phyloP scores from a whole-genome alignment of 2,329 filamentous ascomycete species.

The Pleoardoris graminearum region DNA sequence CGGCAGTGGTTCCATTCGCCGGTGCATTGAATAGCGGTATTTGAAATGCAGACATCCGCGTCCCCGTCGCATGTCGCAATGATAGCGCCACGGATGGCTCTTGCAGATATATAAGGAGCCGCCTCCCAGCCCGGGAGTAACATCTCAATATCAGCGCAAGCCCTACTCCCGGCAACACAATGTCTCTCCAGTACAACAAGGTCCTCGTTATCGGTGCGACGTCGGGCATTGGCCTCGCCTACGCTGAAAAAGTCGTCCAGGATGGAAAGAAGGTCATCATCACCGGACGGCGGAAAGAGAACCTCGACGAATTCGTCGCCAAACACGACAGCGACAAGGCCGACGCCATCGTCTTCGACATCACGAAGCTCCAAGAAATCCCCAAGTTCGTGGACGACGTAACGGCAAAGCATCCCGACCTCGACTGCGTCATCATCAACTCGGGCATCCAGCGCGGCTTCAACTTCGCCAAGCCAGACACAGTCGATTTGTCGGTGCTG shows the following conservation, averaged over 20 bases:
- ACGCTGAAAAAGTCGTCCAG: slow-evolving; percentile 54
- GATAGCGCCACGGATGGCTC: slow-evolving; percentile 8
- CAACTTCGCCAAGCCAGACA: slow-evolving; percentile 54
- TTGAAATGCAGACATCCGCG: background rate
- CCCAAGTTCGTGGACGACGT: slow-evolving; percentile 50
- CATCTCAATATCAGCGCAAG: no score
- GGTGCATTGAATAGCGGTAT: no score
- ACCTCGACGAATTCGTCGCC: slow-evolving; percentile 53
- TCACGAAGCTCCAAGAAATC: slow-evolving; percentile 55
- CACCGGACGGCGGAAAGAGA: slow-evolving; percentile 56
- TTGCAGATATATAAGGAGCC: background rate
- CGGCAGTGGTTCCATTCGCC: background rate
- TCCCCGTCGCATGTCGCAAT: slow-evolving; percentile 16
- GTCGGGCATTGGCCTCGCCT: slow-evolving; percentile 55
- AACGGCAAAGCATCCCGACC: slow-evolving; percentile 52
- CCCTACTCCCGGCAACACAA: no score
- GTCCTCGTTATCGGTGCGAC: slow-evolving; percentile 60
- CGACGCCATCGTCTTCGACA: slow-evolving; percentile 53
- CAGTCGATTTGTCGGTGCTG: slow-evolving; percentile 50
- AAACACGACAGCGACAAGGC: slow-evolving; percentile 53
- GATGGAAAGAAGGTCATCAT: slow-evolving; percentile 54
- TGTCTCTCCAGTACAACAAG: slow-evolving; percentile 57
- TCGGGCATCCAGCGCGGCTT: slow-evolving; percentile 57
- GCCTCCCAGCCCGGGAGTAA: no score
- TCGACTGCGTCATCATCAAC: slow-evolving; percentile 59